Evolutionary conservation across 139 green algal genomes (phyloP).

Genomic region (Haematococcus lacustris): DNA sequence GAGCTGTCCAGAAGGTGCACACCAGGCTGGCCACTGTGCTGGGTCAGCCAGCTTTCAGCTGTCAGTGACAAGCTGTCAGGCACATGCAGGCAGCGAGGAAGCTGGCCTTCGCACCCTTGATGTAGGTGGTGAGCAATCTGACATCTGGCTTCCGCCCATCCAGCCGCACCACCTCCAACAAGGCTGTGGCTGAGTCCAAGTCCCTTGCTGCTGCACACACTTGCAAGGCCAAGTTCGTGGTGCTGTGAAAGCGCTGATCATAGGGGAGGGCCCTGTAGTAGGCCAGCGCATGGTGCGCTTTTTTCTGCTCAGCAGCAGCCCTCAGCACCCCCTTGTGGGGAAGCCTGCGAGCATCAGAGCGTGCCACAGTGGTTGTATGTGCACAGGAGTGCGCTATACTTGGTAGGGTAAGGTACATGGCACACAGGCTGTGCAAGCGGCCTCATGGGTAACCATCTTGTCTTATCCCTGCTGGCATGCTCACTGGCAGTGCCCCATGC

Average conservation of each 20-base stretch:
- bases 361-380: no score
- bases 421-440: not conserved
- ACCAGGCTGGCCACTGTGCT: no score
- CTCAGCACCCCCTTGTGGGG: not conserved
- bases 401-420: no score
- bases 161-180: conserved; percentile 21
- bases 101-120: conserved; percentile 29
- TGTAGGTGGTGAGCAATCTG: conserved; percentile 21
- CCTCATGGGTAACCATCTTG: not conserved
- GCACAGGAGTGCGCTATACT: no score
- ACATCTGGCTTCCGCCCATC: conserved; percentile 1
- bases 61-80: no score
- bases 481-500: not conserved
- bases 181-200: not conserved
- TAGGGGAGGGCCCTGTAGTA: conserved; percentile 9
- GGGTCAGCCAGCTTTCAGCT: no score
- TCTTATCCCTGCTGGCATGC: not conserved
- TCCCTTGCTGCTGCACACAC: conserved; percentile 14
- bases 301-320: not conserved
- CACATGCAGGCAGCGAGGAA: no score
- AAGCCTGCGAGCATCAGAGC: no score
- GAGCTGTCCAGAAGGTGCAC: no score
- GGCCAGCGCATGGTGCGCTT: not conserved
- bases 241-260: not conserved
- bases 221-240: conserved; percentile 16